phyloP scores from a whole-genome alignment of 192 early-diverging fungal genomes.

The Gaertneriomyces sp. region DNA sequence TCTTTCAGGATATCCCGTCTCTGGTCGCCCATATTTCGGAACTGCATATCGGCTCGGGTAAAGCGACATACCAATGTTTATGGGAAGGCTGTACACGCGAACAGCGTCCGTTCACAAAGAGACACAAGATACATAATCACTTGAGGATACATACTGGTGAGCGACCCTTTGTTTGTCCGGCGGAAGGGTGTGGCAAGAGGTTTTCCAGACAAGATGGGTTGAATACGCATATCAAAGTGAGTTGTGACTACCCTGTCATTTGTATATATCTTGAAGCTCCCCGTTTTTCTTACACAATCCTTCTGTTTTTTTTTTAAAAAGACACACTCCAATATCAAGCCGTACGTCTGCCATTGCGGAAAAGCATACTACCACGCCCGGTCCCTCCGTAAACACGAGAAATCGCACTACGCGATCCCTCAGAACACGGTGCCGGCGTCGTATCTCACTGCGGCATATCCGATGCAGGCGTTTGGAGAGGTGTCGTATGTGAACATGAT shows the following conservation, averaged over 20 bases:
- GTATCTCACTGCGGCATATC: too few species aligned
- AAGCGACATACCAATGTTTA: conserved; percentile 34
- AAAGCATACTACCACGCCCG: conserved; percentile 48
- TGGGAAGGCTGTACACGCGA: conserved; percentile 34
- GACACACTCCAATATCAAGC: conserved; percentile 47
- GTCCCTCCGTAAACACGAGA: conserved; percentile 43
- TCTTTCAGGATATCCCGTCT: conserved; percentile 9
- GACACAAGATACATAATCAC: conserved; percentile 49
- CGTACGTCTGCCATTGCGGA: conserved; percentile 37
- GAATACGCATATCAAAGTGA: conserved; percentile 44
- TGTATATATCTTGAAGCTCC: not conserved
- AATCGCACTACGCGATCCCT: conserved; percentile 14
- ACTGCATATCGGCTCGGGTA: conserved; percentile 34
- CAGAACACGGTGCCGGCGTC: too few species aligned
- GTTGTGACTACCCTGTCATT: not conserved
- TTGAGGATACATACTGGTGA: conserved; percentile 44
- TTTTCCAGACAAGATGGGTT: conserved; percentile 45
- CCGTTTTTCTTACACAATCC: not conserved
- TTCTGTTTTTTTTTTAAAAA: conserved; percentile 5
- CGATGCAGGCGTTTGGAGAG: too few species aligned
- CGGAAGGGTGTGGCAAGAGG: conserved; percentile 38
- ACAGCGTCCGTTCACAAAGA: conserved; percentile 33
- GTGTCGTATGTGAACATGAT: too few species aligned
- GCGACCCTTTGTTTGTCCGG: conserved; percentile 36
- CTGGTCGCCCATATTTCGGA: conserved; percentile 27